Percentiles rank a stretch among this genome's conserved stretches.
Evolutionary conservation across 371 early-diverging fungal species (phyloP).

Genomic region (Rhizopus stolonifer): DNA sequence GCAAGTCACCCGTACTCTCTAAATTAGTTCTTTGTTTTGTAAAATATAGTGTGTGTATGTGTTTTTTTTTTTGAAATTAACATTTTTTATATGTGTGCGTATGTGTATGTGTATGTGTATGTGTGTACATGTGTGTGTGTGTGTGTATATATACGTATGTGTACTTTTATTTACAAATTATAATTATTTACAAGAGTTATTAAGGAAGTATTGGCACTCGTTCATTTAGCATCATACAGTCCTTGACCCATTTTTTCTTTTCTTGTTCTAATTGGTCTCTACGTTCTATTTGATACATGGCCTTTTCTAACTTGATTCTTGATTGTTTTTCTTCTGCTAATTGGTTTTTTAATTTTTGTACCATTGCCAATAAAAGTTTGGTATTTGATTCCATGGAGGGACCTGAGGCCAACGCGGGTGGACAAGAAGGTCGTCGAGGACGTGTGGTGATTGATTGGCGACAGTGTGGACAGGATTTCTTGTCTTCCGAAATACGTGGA

Average conservation of each 20-base stretch:
- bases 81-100: too few species aligned
- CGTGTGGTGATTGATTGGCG: conserved; percentile 13
- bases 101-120: too few species aligned
- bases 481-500: neutral
- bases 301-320: conserved; percentile 29
- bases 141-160: too few species aligned
- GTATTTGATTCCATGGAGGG: neutral
- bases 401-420: conserved; percentile 35
- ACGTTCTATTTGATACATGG: conserved; percentile 14
- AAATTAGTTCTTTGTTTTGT: conserved; percentile 9
- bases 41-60: neutral
- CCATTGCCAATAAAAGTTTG: conserved; percentile 25
- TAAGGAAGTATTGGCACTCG: neutral
- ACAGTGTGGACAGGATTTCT: conserved; percentile 37
- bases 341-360: conserved; percentile 36
- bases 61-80: neutral
- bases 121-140: too few species aligned
- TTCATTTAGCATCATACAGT: neutral
- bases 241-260: neutral
- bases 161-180: neutral
- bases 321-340: conserved; percentile 51
- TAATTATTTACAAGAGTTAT: neutral
- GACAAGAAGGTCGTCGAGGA: conserved; percentile 20
- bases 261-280: neutral
- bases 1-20: conserved; percentile 66